These are phyloP conservation scores for Chaetomium strumarium DNA, from an alignment of 2,329 filamentous ascomycete genomes.

Conservation along the genomic window DNA sequence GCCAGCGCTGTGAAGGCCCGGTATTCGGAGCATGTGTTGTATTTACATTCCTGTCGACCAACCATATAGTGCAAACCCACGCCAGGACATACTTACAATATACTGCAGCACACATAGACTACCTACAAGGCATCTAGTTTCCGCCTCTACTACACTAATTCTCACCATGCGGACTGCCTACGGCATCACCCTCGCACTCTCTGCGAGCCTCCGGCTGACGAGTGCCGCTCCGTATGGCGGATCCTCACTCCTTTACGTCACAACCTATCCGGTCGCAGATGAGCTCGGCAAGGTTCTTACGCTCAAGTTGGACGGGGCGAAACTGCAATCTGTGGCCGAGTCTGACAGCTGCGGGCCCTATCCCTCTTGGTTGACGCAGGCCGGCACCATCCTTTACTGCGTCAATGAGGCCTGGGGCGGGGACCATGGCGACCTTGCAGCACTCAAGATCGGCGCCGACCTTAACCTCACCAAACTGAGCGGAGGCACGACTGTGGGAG, in stretches of 20 bases:
- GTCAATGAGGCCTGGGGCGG: conserved; percentile 49
- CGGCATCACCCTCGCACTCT: conserved; percentile 11
- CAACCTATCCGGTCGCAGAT: conserved; percentile 8
- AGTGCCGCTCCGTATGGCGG: conserved; percentile 6
- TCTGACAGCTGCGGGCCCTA: conserved; percentile 45
- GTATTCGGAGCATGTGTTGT: neutral
- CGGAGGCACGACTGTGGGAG: conserved; percentile 31
- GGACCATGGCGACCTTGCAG: conserved; percentile 44
- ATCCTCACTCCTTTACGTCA: conserved; percentile 10
- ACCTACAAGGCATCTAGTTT: no score
- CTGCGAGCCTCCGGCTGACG: conserved; percentile 11
- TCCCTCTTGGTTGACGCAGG: conserved; percentile 56
- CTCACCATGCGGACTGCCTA: conserved; percentile 14
- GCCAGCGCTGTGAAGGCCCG: neutral
- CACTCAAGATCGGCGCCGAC: conserved; percentile 33
- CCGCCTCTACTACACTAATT: neutral
- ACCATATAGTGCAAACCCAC: no score
- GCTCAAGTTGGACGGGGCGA: conserved; percentile 19
- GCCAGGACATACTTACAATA: no score
- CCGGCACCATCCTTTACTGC: conserved; percentile 51
- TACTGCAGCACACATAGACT: no score
- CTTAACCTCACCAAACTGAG: conserved; percentile 37
- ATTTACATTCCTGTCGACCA: no score
- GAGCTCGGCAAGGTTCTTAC: conserved; percentile 10
- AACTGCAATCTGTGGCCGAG: conserved; percentile 38